Evolutionary conservation across 2,329 filamentous ascomycete species (phyloP).

Genomic region (Beauveria varroae): DNA sequence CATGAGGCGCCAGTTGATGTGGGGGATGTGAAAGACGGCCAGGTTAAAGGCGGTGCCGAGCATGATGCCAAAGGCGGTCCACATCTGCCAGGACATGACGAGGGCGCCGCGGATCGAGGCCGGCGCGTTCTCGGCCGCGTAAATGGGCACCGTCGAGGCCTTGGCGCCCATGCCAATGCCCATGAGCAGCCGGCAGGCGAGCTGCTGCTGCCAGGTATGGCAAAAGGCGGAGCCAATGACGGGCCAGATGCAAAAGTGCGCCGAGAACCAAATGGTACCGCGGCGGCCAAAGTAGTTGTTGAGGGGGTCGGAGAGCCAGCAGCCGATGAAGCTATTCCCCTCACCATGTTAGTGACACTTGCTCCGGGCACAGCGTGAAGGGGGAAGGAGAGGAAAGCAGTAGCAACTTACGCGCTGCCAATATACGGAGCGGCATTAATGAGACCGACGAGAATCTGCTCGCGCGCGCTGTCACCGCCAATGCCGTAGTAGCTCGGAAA

Average conservation of each 20-base stretch:
- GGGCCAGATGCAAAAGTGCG: slow-evolving; percentile 62
- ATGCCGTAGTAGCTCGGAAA: slow-evolving; percentile 48
- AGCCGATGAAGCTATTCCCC: slow-evolving; percentile 35
- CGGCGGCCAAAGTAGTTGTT: slow-evolving; percentile 37
- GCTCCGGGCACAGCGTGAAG: not conserved
- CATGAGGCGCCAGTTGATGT: slow-evolving; percentile 58
- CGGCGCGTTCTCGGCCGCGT: slow-evolving; percentile 66
- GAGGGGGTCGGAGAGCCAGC: slow-evolving; percentile 63
- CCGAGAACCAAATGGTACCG: slow-evolving; percentile 62
- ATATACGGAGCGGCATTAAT: slow-evolving; percentile 54
- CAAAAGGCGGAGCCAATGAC: slow-evolving; percentile 64
- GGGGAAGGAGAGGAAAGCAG: too few relatives aligned
- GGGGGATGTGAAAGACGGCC: slow-evolving; percentile 22
- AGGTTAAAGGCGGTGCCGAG: slow-evolving; percentile 36
- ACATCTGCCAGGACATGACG: slow-evolving; percentile 76
- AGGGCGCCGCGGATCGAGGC: slow-evolving; percentile 64
- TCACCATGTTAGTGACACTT: not conserved
- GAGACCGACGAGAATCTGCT: slow-evolving; percentile 52
- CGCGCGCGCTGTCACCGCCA: slow-evolving; percentile 25
- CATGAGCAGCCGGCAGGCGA: slow-evolving; percentile 63
- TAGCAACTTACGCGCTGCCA: slow-evolving; percentile 28
- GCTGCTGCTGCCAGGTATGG: slow-evolving; percentile 63
- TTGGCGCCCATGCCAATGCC: slow-evolving; percentile 75
- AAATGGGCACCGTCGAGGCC: slow-evolving; percentile 67
- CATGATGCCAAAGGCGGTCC: slow-evolving; percentile 56